These are phyloP conservation scores for Cenchrus fungigraminus DNA, from an alignment of 176 grass and related monocot genomes.

Conservation along the genomic window DNA sequence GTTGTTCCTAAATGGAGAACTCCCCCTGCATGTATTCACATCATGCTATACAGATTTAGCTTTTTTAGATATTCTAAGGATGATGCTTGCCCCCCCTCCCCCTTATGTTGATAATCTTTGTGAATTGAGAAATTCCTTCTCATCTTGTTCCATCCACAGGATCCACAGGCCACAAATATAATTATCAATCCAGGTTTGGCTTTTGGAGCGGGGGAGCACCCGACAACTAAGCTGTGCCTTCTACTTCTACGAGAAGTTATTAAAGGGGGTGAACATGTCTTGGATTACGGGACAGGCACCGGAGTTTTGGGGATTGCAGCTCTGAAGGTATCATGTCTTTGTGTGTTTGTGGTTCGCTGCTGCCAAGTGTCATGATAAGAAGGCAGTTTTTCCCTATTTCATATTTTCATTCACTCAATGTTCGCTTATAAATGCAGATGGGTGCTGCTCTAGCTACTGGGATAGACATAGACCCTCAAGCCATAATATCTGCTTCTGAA, in stretches of 20 bases:
- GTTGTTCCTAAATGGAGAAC: slow-evolving; percentile 92
- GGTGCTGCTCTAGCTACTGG: slow-evolving; percentile 64
- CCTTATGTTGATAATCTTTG: not conserved
- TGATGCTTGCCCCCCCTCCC: not conserved
- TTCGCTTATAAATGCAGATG: slow-evolving; percentile 64
- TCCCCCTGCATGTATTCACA: slow-evolving; percentile 61
- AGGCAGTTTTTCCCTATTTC: slow-evolving; percentile 11
- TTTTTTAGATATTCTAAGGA: not conserved
- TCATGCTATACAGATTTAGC: not conserved
- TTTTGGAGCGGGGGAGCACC: slow-evolving; percentile 90
- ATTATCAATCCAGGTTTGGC: slow-evolving; percentile 91
- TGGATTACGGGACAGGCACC: slow-evolving; percentile 92
- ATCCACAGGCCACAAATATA: slow-evolving; percentile 82
- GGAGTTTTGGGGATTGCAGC: slow-evolving; percentile 89
- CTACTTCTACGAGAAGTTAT: slow-evolving; percentile 61
- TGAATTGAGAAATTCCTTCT: slow-evolving; percentile 15
- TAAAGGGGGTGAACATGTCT: slow-evolving; percentile 69
- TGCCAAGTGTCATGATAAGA: not conserved
- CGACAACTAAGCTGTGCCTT: slow-evolving; percentile 87
- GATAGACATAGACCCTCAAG: slow-evolving; percentile 86
- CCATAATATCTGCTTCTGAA: slow-evolving; percentile 63
- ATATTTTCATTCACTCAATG: not conserved
- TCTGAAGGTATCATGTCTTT: slow-evolving; percentile 62
- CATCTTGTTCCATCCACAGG: slow-evolving; percentile 40
- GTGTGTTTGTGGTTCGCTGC: slow-evolving; percentile 5